Conservation (phyloP, 75 land plant species). For the Selaginella moellendorffii region DNA sequence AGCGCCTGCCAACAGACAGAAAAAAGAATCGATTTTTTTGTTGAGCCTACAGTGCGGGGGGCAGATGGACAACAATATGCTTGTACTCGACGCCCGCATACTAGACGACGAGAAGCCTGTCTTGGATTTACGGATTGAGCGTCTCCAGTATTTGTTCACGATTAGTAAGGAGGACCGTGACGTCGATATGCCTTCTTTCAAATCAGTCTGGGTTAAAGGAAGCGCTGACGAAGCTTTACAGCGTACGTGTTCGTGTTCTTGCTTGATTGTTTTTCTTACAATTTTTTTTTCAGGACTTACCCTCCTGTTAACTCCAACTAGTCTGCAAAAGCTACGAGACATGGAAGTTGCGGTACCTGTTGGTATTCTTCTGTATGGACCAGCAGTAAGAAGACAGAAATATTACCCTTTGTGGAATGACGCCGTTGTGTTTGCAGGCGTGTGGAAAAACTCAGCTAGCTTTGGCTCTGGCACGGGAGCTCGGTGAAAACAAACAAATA, state of each 20-base stretch:
- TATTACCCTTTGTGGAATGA: background rate
- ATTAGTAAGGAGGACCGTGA: background rate
- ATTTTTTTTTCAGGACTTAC: conserved; percentile 43
- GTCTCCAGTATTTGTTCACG: no score
- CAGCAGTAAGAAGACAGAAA: conserved; percentile 47
- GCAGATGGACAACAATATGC: background rate
- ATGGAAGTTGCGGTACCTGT: conserved; percentile 62
- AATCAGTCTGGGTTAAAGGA: background rate
- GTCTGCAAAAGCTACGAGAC: conserved; percentile 25
- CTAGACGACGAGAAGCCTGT: background rate
- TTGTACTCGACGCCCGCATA: background rate
- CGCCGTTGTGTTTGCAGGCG: conserved; percentile 36
- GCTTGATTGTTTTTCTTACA: background rate
- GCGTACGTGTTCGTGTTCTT: background rate
- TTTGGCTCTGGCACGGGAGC: conserved; percentile 55
- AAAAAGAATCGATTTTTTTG: no score
- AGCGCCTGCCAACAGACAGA: no score
- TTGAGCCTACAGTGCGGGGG: no score
- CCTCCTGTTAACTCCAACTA: conserved; percentile 38
- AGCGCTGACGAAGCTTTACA: background rate
- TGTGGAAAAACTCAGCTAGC: conserved; percentile 75
- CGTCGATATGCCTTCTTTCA: background rate
- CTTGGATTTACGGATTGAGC: no score
- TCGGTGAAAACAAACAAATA: conserved; percentile 39
- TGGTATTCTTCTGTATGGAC: conserved; percentile 83